phyloP scores from a whole-genome alignment of 2,329 filamentous ascomycete species.

The Celoporthe dispersa region DNA sequence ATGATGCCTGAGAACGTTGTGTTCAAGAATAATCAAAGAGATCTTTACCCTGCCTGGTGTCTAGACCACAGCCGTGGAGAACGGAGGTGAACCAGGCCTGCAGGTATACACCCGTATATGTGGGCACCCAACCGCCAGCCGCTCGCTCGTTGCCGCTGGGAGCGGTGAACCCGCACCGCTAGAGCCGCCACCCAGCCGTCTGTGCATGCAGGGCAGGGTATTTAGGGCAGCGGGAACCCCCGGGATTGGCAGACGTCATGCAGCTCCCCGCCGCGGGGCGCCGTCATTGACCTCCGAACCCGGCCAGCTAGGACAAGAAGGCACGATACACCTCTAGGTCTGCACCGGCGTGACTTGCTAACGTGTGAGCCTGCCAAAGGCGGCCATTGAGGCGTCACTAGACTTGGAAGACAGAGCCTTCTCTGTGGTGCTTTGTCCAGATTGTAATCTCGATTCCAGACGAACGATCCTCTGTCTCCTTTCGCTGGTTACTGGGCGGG shows the following conservation, averaged over 20 bases:
- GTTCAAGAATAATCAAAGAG: no score
- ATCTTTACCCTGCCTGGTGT: neutral
- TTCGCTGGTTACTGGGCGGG: no score
- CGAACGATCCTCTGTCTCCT: no score
- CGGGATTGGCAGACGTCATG: conserved; percentile 4
- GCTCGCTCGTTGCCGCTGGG: neutral
- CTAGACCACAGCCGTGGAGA: neutral
- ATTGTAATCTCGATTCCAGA: no score
- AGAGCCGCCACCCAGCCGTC: neutral
- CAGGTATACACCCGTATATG: neutral
- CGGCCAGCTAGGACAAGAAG: neutral
- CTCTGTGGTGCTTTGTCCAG: no score
- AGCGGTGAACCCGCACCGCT: neutral
- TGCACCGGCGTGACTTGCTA: neutral
- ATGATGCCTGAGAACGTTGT: no score
- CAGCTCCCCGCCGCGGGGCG: neutral
- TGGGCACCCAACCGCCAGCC: neutral
- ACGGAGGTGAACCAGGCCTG: neutral
- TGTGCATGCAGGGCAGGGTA: neutral
- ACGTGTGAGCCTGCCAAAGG: neutral
- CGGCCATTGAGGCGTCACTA: no score
- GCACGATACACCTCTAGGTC: neutral
- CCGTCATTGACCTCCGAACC: neutral
- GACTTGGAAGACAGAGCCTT: no score
- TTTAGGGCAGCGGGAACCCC: neutral